Conservation (phyloP, 2,329 filamentous ascomycete species). For the Davidsoniella virescens region DNA sequence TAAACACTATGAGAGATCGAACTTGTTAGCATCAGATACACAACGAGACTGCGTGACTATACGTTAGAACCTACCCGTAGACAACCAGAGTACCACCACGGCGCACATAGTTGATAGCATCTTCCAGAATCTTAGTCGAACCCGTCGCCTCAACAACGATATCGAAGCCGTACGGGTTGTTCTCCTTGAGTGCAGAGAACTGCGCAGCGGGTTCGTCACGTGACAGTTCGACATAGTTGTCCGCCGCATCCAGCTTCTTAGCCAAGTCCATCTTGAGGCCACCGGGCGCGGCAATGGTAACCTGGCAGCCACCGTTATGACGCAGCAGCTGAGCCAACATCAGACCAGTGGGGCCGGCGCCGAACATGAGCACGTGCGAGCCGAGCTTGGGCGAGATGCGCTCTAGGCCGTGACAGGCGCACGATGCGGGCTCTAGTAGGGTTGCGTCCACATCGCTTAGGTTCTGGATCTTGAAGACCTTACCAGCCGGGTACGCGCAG, state of each 20-base stretch:
- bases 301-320: conserved; percentile 51
- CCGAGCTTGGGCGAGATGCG: conserved; percentile 51
- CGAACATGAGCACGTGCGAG: conserved; percentile 48
- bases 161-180: conserved; percentile 58
- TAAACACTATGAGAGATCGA: conserved; percentile 36
- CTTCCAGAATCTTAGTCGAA: conserved; percentile 50
- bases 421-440: conserved; percentile 53
- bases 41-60: no score
- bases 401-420: conserved; percentile 53
- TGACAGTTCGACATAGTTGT: conserved; percentile 37
- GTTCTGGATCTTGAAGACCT: conserved; percentile 50
- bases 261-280: conserved; percentile 59
- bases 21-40: background rate
- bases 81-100: conserved; percentile 56
- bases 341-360: conserved; percentile 51
- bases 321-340: conserved; percentile 45
- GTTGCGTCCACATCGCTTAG: conserved; percentile 52
- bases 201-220: conserved; percentile 39
- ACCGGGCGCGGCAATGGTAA: conserved; percentile 51
- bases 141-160: conserved; percentile 57
- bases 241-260: conserved; percentile 36
- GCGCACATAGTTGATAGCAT: conserved; percentile 54
- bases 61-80: conserved; percentile 29
- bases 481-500: conserved; percentile 33
- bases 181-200: conserved; percentile 43